Evolutionary conservation across 768 basidiomycete genomes (phyloP).

Genomic region (Russula ochroleuca): DNA sequence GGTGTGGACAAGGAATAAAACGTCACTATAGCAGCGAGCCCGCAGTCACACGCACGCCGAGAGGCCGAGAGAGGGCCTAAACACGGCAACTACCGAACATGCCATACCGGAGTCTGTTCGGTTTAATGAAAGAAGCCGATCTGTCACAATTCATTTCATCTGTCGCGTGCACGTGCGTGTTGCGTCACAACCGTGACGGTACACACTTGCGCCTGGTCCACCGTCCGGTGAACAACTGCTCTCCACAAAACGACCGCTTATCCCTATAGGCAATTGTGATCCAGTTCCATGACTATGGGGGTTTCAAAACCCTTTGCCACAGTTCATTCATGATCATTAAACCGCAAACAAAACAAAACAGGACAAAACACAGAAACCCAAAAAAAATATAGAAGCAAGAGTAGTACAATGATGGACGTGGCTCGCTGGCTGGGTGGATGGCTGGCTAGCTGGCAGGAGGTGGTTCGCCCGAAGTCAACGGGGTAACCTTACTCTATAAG

Average conservation of each 20-base stretch:
- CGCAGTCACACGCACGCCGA: too few species aligned
- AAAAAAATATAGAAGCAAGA: not conserved
- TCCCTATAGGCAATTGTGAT: not conserved
- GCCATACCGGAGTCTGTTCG: conserved; percentile 11
- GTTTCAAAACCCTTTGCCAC: not conserved
- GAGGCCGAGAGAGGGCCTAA: not conserved
- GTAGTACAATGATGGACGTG: not conserved
- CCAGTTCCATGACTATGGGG: not conserved
- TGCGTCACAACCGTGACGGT: not conserved
- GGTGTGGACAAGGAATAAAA: not conserved
- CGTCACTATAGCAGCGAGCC: not conserved
- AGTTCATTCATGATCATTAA: not conserved
- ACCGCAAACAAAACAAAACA: not conserved
- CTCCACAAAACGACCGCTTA: too few species aligned
- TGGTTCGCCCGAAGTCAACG: conserved; percentile 4
- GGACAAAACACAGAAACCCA: not conserved
- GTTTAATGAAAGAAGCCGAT: conserved; percentile 14
- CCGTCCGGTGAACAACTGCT: too few species aligned
- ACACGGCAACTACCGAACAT: conserved; percentile 5
- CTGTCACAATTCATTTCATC: not conserved
- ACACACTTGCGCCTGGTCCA: too few species aligned
- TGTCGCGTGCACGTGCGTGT: not conserved
- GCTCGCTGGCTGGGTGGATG: not conserved
- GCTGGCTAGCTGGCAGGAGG: not conserved
- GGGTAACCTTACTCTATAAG: not conserved